Percentiles rank a stretch among this genome's conserved stretches.
These are phyloP conservation scores for Veloporphyrellus conicus DNA, from an alignment of 1,284 basidiomycete species.

Conservation along the genomic window DNA sequence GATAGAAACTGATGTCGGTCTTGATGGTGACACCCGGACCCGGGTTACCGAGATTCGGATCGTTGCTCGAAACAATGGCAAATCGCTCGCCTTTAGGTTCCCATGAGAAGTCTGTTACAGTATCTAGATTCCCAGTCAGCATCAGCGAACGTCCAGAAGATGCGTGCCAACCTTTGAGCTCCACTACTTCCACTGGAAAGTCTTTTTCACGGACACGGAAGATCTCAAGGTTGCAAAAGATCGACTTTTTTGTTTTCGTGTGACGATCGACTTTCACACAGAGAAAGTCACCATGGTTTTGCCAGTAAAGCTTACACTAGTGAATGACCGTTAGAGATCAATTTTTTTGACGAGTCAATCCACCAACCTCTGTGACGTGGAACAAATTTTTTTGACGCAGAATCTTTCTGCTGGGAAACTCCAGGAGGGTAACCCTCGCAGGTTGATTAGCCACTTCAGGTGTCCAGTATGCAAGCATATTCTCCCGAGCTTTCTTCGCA, in stretches of 20 bases:
- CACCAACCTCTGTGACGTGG: conserved; percentile 89
- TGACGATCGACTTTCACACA: conserved; percentile 99
- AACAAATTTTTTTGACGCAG: conserved; percentile 97
- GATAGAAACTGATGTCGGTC: conserved; percentile 96
- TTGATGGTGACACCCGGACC: conserved; percentile 91
- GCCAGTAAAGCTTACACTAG: conserved; percentile 98
- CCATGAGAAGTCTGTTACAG: conserved; percentile 97
- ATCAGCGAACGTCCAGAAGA: conserved; percentile 3
- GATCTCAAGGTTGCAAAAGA: conserved; percentile 97
- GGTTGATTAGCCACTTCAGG: conserved; percentile 97
- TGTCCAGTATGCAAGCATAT: conserved; percentile 97
- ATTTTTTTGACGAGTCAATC: not conserved
- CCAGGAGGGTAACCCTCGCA: conserved; percentile 90
- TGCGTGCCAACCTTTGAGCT: conserved; percentile 73
- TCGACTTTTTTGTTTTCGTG: conserved; percentile 98
- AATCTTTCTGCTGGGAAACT: conserved; percentile 81
- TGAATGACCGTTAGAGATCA: conserved; percentile 2
- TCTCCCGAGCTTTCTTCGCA: conserved; percentile 72
- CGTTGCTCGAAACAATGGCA: conserved; percentile 91
- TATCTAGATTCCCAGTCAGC: conserved; percentile 53
- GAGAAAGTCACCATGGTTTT: conserved; percentile 97
- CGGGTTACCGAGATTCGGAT: conserved; percentile 88
- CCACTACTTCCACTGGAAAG: conserved; percentile 96
- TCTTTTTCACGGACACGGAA: conserved; percentile 98
- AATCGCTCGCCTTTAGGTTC: conserved; percentile 96